Percentiles rank a stretch among this genome's conserved stretches.
Conservation (phyloP, 495 filamentous ascomycete species). For the Aspergillus taichungensis region DNA sequence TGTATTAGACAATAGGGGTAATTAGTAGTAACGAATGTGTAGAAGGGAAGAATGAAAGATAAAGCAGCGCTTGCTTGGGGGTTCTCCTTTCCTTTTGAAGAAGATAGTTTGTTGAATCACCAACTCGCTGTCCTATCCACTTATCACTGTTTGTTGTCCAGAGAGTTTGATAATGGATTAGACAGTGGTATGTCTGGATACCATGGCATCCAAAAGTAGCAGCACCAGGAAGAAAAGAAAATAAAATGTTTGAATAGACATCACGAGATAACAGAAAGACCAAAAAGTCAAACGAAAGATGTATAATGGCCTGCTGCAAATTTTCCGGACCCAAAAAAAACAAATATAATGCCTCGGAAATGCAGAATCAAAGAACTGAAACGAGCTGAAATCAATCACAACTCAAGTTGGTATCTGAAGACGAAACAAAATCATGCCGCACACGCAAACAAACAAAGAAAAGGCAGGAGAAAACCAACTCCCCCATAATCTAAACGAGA, state of each 20-base stretch:
- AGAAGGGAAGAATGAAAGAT: too few relatives aligned
- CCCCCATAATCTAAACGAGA: slow-evolving; percentile 15
- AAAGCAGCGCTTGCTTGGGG: too few relatives aligned
- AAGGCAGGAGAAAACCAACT: slow-evolving; percentile 12
- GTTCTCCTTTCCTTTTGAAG: too few relatives aligned
- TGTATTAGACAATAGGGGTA: too few relatives aligned
- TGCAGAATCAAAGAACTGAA: slow-evolving; percentile 13
- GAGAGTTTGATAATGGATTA: too few relatives aligned
- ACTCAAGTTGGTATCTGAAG: slow-evolving; percentile 23
- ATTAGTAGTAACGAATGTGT: too few relatives aligned
- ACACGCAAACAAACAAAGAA: slow-evolving; percentile 24
- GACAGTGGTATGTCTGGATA: too few relatives aligned
- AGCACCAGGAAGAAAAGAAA: slow-evolving; percentile 7
- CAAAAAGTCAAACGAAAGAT: slow-evolving; percentile 14
- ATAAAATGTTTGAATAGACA: neutral
- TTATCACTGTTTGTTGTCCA: too few relatives aligned
- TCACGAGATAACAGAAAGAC: slow-evolving; percentile 8
- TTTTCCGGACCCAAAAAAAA: slow-evolving; percentile 7
- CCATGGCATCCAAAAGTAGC: neutral
- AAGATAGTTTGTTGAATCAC: too few relatives aligned
- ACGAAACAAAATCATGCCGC: slow-evolving; percentile 23
- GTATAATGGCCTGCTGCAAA: slow-evolving; percentile 14
- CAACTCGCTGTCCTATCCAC: too few relatives aligned
- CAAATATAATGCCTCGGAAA: slow-evolving; percentile 7
- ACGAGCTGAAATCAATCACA: slow-evolving; percentile 11